Evolutionary conservation across 345 rosid species (phyloP).

Genomic region (Hibiscus trionum): DNA sequence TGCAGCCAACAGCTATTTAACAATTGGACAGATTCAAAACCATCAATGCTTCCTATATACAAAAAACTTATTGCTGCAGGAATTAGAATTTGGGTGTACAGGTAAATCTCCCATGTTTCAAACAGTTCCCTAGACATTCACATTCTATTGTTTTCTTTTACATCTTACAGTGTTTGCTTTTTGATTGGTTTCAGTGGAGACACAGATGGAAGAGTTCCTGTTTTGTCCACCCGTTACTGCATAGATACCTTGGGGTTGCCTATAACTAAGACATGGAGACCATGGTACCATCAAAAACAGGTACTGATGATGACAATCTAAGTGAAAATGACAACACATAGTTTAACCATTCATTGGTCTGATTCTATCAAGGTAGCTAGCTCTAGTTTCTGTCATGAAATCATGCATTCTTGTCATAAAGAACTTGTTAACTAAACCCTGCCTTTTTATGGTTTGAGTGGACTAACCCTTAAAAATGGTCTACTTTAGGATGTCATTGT

Average conservation of each 20-base stretch:
- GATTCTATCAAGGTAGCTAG: not conserved
- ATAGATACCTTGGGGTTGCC: conserved; percentile 44
- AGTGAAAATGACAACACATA: not conserved
- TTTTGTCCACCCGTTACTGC: conserved; percentile 78
- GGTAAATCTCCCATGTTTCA: conserved; percentile 30
- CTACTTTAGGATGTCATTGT: too few species aligned
- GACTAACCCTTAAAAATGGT: too few species aligned
- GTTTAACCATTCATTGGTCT: not conserved
- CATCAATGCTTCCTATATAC: conserved; percentile 77
- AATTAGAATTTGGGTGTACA: conserved; percentile 81
- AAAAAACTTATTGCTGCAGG: conserved; percentile 72
- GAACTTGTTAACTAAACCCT: not conserved
- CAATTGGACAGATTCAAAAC: conserved; percentile 44
- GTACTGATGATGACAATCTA: conserved; percentile 17
- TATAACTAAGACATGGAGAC: conserved; percentile 69
- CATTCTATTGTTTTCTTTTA: not conserved
- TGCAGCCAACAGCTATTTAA: conserved; percentile 44
- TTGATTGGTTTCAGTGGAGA: conserved; percentile 58
- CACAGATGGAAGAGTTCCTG: conserved; percentile 96
- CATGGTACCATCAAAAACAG: conserved; percentile 85
- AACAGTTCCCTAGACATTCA: not conserved
- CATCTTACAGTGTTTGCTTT: not conserved
- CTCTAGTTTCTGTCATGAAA: not conserved
- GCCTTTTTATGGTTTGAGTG: too few species aligned
- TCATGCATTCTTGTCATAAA: not conserved